Evolutionary conservation across 192 early-diverging fungal species (phyloP), one percentile per base, ranked within the genome.

Genomic region (Coemansia sp.): DNA sequence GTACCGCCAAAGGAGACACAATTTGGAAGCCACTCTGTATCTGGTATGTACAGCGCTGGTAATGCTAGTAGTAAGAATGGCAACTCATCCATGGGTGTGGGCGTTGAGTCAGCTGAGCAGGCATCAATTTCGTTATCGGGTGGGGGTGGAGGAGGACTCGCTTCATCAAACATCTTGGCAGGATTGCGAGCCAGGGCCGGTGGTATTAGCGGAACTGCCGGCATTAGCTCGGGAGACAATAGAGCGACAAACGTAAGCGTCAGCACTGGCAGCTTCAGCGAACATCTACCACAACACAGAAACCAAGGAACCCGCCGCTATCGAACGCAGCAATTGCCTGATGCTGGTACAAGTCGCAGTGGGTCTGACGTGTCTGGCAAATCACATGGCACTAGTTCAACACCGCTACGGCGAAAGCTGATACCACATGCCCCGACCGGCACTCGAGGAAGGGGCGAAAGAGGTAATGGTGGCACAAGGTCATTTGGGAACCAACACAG

Each of bases 81-180:
- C 15, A 57, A 16, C 18, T 2, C 55, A 20, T 18, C 30, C 1
- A 13, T 34, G 3, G 55, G 55, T 3, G 55, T 21, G 18, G 18
- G 55, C 28, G 18, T 18, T 33, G 55, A 5, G 15, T 30, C 55
- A 57, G 28, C 55, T 15, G 55, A 33, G 7, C n/a, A 4, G 20
- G 30, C 16, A 8, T 33, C 55, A 2, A 18, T 46, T 15, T 18
- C 43, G 25, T 51, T 25, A 15, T 51, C 48, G 2, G 25, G 8
- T 25, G 48, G 48, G 25, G 26, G 15, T 26, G 9, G 43, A 20
- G 31, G 52, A n/a, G 30, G 30, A 33, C 48, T 68, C 2, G 64
- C 72, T n/a, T 74, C 72, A 37, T 43, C 72, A n/a, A 68, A 31
- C 23, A 40, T 74, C 16, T 53, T 74, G 49, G 72, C 72, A 12